Base-by-base conservation (phyloP, 768 basidiomycete genomes). In the Termitomyces sp. region DNA sequence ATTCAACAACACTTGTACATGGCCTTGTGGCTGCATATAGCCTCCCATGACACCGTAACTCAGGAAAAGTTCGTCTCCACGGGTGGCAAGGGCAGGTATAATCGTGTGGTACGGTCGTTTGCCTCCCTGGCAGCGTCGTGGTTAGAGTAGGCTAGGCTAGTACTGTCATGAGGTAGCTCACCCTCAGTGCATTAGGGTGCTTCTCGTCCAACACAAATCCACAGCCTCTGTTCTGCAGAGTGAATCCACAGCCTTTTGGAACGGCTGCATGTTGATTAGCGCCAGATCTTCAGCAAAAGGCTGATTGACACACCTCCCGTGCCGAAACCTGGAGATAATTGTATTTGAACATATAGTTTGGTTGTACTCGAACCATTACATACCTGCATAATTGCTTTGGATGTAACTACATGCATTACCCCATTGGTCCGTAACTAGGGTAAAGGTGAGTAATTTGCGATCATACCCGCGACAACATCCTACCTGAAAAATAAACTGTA, bases 21-120 rank as follows among this genome's bases (percentile, higher is more conserved):
- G 96, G 0, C 97, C 96, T 80, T 96, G 95, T 1, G 96, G 96
- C 85, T 97, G 92, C 91, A 94, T 94, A 73, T 85, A 93, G 1
- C 90, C 91, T 58, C 91, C 92, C 94, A 96, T 95, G 25, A 95
- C 92, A 57, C 94, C 94, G 64, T 89, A 96, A 55, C 87, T 87
- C 66, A 97, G 72, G 77, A 96, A 96, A 4, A 98, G 78, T 45
- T 96, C 94, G 57, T 87, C 82, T 1, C 84, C 87, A 62, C 83
- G 81, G 2, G 88, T 87, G 0, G 86, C 95, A 74, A 96, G 79
- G 3, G 92, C 92, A 12, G 96, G 96, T 63, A 96, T 96, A 67
- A 97, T 97, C 3, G 95, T 98, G 69, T 97, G 95, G 72, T 96
- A 85, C 31, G 82, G 82, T 9, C 95, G 83, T 76, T 98, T 98